Percentiles rank a stretch among this genome's conserved stretches.
Evolutionary conservation across 2,329 filamentous ascomycete species (phyloP).

Genomic region (Xylariaceae sp.): DNA sequence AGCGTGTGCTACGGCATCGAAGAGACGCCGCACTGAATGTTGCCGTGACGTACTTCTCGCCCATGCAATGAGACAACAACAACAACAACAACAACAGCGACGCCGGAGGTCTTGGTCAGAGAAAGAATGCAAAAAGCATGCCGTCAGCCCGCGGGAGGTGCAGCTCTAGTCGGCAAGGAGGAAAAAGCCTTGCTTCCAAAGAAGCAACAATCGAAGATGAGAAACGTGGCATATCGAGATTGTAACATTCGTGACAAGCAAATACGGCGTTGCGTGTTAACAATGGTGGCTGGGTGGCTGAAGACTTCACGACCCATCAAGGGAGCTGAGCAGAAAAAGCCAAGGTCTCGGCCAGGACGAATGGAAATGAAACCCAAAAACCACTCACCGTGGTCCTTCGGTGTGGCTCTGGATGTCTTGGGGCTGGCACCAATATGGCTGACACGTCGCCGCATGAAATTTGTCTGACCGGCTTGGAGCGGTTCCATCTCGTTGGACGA

Average conservation of each 20-base stretch:
- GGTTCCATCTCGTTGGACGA: neutral
- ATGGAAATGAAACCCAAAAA: too few species aligned
- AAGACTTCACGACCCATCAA: neutral
- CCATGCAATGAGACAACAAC: constrained; percentile 16
- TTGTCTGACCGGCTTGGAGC: neutral
- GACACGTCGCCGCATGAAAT: constrained; percentile 4
- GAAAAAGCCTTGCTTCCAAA: constrained; percentile 9
- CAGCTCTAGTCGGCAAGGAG: neutral
- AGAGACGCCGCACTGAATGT: neutral
- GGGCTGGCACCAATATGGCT: constrained; percentile 9
- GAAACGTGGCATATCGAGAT: constrained; percentile 21
- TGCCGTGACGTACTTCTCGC: constrained; percentile 3
- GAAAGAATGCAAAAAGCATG: too few species aligned
- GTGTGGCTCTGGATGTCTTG: constrained; percentile 8
- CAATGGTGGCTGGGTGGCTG: constrained; percentile 10
- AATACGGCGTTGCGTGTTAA: too few species aligned
- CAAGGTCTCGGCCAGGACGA: neutral
- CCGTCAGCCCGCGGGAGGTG: constrained; percentile 4
- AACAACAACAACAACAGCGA: too few species aligned
- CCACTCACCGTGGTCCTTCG: neutral
- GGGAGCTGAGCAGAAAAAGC: constrained; percentile 7
- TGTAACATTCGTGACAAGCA: constrained; percentile 12
- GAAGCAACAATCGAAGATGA: constrained; percentile 9
- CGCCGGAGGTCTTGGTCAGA: too few species aligned
- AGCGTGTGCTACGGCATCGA: constrained; percentile 8